Evolutionary conservation across 306 rosid species (phyloP).

Genomic region (Parietaria judaica): DNA sequence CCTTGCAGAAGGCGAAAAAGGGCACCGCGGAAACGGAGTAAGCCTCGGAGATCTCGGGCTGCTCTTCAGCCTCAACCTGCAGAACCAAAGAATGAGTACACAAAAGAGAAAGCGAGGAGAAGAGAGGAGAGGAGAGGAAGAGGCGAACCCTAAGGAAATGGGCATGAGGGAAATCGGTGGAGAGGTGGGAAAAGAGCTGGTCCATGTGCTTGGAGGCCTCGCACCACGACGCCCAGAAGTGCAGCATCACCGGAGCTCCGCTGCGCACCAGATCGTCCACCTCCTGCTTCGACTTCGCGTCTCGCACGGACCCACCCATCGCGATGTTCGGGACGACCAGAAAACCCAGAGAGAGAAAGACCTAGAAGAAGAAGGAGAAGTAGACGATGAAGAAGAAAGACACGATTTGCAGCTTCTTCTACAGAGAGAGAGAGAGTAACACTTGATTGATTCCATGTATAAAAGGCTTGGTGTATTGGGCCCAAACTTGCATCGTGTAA

Average conservation of each 20-base stretch:
- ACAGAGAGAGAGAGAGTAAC: too few species aligned
- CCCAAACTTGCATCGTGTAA: too few species aligned
- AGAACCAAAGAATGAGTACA: background rate
- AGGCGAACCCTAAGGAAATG: constrained; percentile 63
- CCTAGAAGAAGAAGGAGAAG: too few species aligned
- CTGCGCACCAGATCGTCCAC: constrained; percentile 42
- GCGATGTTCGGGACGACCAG: background rate
- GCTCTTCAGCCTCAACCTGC: constrained; percentile 94
- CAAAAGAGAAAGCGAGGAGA: background rate
- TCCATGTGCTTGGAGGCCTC: constrained; percentile 98
- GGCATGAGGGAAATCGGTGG: constrained; percentile 72
- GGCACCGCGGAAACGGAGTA: constrained; percentile 89
- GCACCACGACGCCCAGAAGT: constrained; percentile 98
- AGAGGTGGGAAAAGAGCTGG: constrained; percentile 65
- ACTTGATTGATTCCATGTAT: too few species aligned
- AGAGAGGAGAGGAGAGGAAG: background rate
- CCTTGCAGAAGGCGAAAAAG: constrained; percentile 72
- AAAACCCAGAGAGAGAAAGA: too few species aligned
- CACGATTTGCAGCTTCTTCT: too few species aligned
- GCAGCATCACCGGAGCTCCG: constrained; percentile 57
- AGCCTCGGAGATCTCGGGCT: constrained; percentile 81
- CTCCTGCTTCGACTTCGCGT: constrained; percentile 64
- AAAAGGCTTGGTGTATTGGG: too few species aligned
- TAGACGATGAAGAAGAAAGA: too few species aligned
- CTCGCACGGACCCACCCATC: constrained; percentile 78